Evolutionary conservation across 805 yeast species (phyloP).

Genomic region (Vanderwaltozyma tropicalis): DNA sequence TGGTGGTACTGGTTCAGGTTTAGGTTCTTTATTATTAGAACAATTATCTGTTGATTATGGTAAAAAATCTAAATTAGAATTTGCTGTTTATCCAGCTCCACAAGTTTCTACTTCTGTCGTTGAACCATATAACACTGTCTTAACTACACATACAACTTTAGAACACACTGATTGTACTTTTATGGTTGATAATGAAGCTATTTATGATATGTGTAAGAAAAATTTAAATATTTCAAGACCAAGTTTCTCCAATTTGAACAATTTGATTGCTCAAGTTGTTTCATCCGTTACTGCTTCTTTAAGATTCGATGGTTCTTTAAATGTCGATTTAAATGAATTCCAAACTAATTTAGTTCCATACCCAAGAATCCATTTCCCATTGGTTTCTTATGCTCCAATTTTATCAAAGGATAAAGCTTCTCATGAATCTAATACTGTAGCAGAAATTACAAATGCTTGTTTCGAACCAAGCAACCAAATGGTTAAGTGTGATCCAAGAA

Average conservation of each 20-base stretch:
- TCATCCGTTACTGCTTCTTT: slow-evolving; percentile 98
- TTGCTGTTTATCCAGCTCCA: slow-evolving; percentile 98
- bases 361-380: slow-evolving; percentile 99
- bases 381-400: slow-evolving; percentile 97
- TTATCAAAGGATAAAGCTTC: slow-evolving; percentile 80
- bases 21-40: slow-evolving; percentile 87
- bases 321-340: slow-evolving; percentile 96
- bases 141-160: slow-evolving; percentile 93
- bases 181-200: slow-evolving; percentile 98
- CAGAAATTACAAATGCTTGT: slow-evolving; percentile 95
- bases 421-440: slow-evolving; percentile 91
- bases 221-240: slow-evolving; percentile 92
- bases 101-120: slow-evolving; percentile 95
- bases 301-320: slow-evolving; percentile 94
- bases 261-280: slow-evolving; percentile 93
- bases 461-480: slow-evolving; percentile 98
- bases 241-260: slow-evolving; percentile 72
- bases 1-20: slow-evolving; percentile 99
- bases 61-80: slow-evolving; percentile 92
- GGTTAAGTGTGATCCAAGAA: slow-evolving; percentile 98
- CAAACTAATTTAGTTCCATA: slow-evolving; percentile 98
- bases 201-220: slow-evolving; percentile 96
- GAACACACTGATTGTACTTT: slow-evolving; percentile 99
- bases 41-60: slow-evolving; percentile 88
- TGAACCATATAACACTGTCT: slow-evolving; percentile 95